phyloP scores from a whole-genome alignment of 805 yeast genomes.

The Saturnispora gosingensis region DNA sequence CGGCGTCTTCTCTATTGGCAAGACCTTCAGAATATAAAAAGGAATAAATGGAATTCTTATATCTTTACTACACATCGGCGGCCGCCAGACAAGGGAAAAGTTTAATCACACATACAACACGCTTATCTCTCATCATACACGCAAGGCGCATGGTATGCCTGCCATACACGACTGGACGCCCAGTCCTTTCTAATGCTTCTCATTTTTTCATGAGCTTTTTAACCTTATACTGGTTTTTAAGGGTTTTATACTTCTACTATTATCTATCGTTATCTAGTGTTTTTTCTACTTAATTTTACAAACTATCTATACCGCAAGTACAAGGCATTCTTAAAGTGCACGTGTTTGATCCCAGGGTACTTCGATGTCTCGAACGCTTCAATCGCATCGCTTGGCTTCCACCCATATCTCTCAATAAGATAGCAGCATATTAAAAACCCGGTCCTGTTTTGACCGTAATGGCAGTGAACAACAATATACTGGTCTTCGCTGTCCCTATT shows the following conservation, averaged over 20 bases:
- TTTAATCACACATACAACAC: background rate
- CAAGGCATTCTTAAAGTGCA: constrained; percentile 65
- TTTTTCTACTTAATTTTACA: background rate
- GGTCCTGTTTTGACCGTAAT: constrained; percentile 73
- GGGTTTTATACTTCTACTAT: background rate
- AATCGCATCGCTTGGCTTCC: constrained; percentile 56
- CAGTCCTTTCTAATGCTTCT: background rate
- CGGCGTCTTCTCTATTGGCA: constrained; percentile 25
- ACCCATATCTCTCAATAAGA: constrained; percentile 48
- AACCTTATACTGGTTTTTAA: background rate
- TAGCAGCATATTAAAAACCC: constrained; percentile 67
- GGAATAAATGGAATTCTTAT: background rate
- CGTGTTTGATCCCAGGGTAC: constrained; percentile 68
- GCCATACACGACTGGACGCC: background rate
- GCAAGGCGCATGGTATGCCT: background rate
- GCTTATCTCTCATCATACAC: background rate
- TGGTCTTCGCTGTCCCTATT: constrained; percentile 21
- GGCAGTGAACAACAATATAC: constrained; percentile 63
- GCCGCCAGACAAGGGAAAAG: background rate
- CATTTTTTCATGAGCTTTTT: background rate
- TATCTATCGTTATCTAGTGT: background rate
- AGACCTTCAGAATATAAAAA: constrained; percentile 24
- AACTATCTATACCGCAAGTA: constrained; percentile 48
- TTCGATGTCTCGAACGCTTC: constrained; percentile 48
- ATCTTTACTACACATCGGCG: background rate